Evolutionary conservation across 2,329 filamentous ascomycete genomes (phyloP), one percentile per base, ranked within the genome.

Genomic region (Seiridium unicorne): DNA sequence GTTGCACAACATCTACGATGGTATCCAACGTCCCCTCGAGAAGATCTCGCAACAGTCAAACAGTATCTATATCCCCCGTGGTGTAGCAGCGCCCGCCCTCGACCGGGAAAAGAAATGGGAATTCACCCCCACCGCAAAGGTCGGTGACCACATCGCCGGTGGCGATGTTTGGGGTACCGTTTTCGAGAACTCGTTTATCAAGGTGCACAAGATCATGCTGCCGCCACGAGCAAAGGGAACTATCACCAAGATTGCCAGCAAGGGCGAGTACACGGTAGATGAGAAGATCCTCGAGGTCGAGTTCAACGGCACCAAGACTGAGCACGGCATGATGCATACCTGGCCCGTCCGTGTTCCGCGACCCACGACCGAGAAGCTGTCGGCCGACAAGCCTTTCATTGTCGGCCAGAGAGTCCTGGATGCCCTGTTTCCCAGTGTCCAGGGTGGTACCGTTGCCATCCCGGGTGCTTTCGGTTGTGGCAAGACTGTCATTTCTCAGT

Each of bases 1-100:
- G 76, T 92, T 99, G 86, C 94, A 98, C 81, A 97, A 95, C 68
- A 99, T 99, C 77, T 99, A 98, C 84, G 95, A 99, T 76, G 95
- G 95, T 81, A 99, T 99, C 72, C 95, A 99, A 78, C 89, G 95
- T 74, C 95, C 95, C 55, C 88, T 99, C 69, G 89, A 89, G 79
- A 88, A 86, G 67, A 99, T 99, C 71, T 83, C 92, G 68, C 81
- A 89, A 46, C 78, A 85, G 54, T 88, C 93, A 57, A 82, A 92
- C 72, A 93, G 91, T 77, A 99, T 99, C 77, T 99, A 99, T 78
- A 99, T 99, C 66, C 95, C 95, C 71, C 92, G 95, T 69, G 95
- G 95, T 77, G 94, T 99, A 73, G 80, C 91, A 60, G 86, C 93
- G 40, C 92, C 94, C 57, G 89, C 93, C 51, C 86, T 99, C 73